Conservation (phyloP, 2,329 filamentous ascomycete species). For the Cladobotryum mycophilum region DNA sequence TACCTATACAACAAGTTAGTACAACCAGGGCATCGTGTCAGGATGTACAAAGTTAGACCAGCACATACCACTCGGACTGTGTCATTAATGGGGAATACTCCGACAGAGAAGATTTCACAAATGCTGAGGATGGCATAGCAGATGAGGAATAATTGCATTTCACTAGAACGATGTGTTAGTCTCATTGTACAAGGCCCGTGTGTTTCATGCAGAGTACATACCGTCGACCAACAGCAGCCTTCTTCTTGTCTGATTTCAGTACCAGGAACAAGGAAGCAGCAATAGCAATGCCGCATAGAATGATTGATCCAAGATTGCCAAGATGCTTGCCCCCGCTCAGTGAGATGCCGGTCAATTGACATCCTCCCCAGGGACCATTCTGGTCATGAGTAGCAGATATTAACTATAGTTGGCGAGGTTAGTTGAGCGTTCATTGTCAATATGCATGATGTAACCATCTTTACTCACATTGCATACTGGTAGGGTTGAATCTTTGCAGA, state of each 20-base stretch:
- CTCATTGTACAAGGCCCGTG: not conserved
- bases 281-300: slow-evolving; percentile 75
- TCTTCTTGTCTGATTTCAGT: slow-evolving; percentile 78
- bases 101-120: slow-evolving; percentile 94
- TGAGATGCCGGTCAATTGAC: slow-evolving; percentile 67
- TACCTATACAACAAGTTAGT: slow-evolving; percentile 44
- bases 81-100: slow-evolving; percentile 70
- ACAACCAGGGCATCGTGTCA: not conserved
- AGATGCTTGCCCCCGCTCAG: slow-evolving; percentile 61
- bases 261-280: slow-evolving; percentile 59
- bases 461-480: slow-evolving; percentile 75
- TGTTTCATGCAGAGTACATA: slow-evolving; percentile 34
- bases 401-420: slow-evolving; percentile 18
- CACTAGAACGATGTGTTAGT: slow-evolving; percentile 47
- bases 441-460: not conserved
- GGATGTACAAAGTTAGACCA: not conserved
- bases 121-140: slow-evolving; percentile 83
- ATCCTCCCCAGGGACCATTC: slow-evolving; percentile 58
- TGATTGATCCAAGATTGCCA: slow-evolving; percentile 87
- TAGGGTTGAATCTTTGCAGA: slow-evolving; percentile 77
- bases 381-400: slow-evolving; percentile 54
- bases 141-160: slow-evolving; percentile 91
- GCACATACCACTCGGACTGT: slow-evolving; percentile 64
- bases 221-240: slow-evolving; percentile 90
- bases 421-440: not conserved